These are phyloP conservation scores for Telfairia occidentalis DNA, from an alignment of 331 rosid genomes.

Conservation along the genomic window DNA sequence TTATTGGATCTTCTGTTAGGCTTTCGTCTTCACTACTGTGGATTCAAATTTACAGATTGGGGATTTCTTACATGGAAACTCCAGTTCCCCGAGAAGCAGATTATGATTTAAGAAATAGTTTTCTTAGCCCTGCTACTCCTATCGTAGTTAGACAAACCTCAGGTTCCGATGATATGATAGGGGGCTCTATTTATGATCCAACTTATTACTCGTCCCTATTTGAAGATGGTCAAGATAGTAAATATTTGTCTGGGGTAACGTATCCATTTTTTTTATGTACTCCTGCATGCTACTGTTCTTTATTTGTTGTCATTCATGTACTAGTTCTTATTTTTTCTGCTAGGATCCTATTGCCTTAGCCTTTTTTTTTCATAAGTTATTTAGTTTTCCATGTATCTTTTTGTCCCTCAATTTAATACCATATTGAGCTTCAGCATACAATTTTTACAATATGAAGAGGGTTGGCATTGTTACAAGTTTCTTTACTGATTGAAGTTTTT, in stretches of 20 bases:
- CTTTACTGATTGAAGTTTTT: not conserved
- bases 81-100: slow-evolving; percentile 50
- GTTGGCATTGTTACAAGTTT: not conserved
- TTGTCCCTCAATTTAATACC: not conserved
- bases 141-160: slow-evolving; percentile 56
- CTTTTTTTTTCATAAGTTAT: not conserved
- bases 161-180: slow-evolving; percentile 67
- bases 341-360: not conserved
- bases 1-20: slow-evolving; percentile 61
- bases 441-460: not conserved
- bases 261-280: slow-evolving; percentile 9
- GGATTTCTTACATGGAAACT: slow-evolving; percentile 52
- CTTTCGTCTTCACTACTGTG: slow-evolving; percentile 69
- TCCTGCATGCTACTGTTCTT: slow-evolving; percentile 2
- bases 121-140: slow-evolving; percentile 72
- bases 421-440: not conserved
- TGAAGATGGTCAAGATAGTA: slow-evolving; percentile 66
- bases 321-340: slow-evolving; percentile 1
- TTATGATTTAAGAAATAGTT: slow-evolving; percentile 64
- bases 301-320: not conserved
- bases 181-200: slow-evolving; percentile 92
- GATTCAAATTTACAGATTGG: slow-evolving; percentile 97
- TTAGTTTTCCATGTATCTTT: not conserved
- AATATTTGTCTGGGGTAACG: slow-evolving; percentile 40
- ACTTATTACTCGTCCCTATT: slow-evolving; percentile 71